phyloP scores from a whole-genome alignment of 306 rosid genomes.

The Castanospermum australe region DNA sequence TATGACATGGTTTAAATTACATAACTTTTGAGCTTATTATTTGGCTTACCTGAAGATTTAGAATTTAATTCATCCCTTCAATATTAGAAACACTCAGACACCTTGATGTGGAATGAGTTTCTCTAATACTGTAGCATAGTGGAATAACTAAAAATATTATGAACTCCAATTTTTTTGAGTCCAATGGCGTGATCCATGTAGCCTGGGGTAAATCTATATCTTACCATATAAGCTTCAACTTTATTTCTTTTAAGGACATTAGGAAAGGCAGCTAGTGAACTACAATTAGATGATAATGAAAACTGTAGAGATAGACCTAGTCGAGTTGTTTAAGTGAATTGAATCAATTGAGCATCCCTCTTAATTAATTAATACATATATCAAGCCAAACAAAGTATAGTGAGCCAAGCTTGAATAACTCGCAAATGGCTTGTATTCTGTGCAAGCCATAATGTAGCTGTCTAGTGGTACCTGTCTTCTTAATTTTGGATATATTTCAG shows the following conservation, averaged over 20 bases:
- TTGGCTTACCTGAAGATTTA: not conserved
- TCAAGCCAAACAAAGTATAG: not conserved
- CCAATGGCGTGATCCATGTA: too few species aligned
- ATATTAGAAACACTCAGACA: not conserved
- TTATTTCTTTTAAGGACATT: not conserved
- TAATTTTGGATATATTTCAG: too few species aligned
- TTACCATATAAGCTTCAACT: not conserved
- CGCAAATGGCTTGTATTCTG: not conserved
- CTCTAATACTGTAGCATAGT: not conserved
- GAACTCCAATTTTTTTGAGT: too few species aligned
- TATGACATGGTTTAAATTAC: not conserved
- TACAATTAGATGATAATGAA: too few species aligned
- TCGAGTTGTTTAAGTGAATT: too few species aligned
- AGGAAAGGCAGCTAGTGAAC: not conserved
- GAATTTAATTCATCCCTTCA: slow-evolving; percentile 2
- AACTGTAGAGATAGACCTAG: too few species aligned
- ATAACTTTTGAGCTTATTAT: not conserved
- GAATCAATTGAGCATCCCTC: too few species aligned
- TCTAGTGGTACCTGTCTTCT: not conserved
- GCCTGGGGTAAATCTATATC: too few species aligned
- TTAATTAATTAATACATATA: too few species aligned
- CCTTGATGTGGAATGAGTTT: not conserved
- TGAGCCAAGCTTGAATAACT: not conserved
- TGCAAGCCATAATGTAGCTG: not conserved
- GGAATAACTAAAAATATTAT: slow-evolving; percentile 1